These are phyloP conservation scores for Chenopodium berlandieri DNA, from an alignment of 148 eudicot genomes.

Conservation along the genomic window DNA sequence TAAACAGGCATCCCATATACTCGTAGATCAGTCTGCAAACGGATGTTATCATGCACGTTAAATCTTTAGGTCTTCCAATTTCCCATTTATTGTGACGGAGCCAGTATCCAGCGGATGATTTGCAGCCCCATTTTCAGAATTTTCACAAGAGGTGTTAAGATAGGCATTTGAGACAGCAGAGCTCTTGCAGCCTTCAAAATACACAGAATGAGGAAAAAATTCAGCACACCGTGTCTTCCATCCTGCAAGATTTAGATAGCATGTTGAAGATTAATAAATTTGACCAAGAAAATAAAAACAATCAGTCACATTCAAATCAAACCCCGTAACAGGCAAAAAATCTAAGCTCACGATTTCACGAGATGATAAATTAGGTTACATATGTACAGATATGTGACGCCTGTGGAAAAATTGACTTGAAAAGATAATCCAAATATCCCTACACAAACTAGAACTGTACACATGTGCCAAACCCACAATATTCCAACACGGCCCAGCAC, in stretches of 20 bases:
- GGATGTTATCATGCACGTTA: constrained; percentile 21
- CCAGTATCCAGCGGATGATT: constrained; percentile 25
- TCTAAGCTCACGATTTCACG: background rate
- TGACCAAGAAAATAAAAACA: background rate
- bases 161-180: constrained; percentile 50
- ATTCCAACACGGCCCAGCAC: background rate
- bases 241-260: constrained; percentile 39
- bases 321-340: background rate
- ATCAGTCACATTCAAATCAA: background rate
- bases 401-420: background rate
- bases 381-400: background rate
- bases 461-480: background rate
- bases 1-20: constrained; percentile 14
- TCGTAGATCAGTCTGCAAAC: constrained; percentile 16
- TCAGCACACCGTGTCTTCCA: constrained; percentile 80
- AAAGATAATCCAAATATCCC: background rate
- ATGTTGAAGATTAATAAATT: background rate
- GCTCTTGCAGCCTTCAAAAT: constrained; percentile 74
- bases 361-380: background rate
- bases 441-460: background rate
- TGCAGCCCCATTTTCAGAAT: constrained; percentile 49
- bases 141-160: constrained; percentile 31
- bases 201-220: constrained; percentile 75
- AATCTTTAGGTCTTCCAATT: constrained; percentile 52
- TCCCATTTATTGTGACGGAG: constrained; percentile 53